A percentile compares a stretch with the other conserved stretches of the same genome.
Evolutionary conservation across 2,329 filamentous ascomycete species (phyloP).

Genomic region (Sporothrix curviconia): DNA sequence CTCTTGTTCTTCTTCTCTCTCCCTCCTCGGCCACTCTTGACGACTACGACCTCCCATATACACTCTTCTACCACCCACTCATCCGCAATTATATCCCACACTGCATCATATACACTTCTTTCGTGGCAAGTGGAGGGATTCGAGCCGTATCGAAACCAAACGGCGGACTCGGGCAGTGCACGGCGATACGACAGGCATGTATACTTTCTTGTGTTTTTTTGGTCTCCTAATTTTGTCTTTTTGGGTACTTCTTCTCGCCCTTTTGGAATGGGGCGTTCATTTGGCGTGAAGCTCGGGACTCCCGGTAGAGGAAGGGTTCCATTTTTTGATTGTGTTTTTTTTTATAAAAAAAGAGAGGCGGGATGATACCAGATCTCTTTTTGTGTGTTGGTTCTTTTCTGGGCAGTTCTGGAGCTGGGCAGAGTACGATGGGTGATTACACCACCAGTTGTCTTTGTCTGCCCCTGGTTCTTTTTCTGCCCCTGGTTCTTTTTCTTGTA

Average conservation of each 20-base stretch:
- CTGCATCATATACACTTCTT: neutral
- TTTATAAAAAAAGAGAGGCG: neutral
- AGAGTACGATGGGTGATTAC: no score
- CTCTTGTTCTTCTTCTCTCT: neutral
- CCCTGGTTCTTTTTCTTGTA: no score
- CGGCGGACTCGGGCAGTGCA: neutral
- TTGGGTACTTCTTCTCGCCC: neutral
- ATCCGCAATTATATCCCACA: constrained; percentile 1
- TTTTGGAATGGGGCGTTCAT: constrained; percentile 2
- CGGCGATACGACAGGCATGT: constrained; percentile 6
- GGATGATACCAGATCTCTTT: constrained; percentile 12
- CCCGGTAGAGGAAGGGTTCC: neutral
- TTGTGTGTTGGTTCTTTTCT: neutral
- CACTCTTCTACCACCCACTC: neutral
- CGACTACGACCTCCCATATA: neutral
- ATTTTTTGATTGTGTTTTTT: neutral
- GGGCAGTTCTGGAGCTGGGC: no score
- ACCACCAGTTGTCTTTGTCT: no score
- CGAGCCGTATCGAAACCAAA: neutral
- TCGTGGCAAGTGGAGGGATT: neutral
- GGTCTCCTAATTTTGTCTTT: neutral
- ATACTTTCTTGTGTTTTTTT: neutral
- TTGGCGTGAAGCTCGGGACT: neutral
- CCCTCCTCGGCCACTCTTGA: neutral
- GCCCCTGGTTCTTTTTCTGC: no score